Base-by-base conservation (phyloP, 768 basidiomycete species). In the Amanita rimosa region DNA sequence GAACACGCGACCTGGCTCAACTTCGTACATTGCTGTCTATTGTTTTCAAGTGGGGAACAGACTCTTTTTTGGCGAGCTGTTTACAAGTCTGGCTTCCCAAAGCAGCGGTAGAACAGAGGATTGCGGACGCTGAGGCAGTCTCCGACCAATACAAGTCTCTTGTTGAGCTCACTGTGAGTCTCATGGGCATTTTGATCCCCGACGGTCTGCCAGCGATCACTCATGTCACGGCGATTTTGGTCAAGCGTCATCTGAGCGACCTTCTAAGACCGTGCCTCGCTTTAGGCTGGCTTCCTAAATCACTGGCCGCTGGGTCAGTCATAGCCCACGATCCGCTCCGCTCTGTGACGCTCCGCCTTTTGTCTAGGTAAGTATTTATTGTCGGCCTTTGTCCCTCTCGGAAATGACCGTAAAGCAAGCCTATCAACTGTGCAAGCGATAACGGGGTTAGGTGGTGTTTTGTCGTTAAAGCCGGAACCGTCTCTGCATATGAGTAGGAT, bases 221-320 rank as follows among this genome's bases (percentile, higher is more conserved):
- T 1, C 61, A 76, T 33, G 78, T 91, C 50, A 73, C 83, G 1
- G 72, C 74, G 1, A 66, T 81, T 5, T 61, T 89, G 8, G 60
- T 81, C 39, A 71, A 72, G 43, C 64, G 63, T 21, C 79, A 89
- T 57, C 56, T 75, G 2, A 59, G 70, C 3, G 80, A 83, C 52
- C 56, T 89, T 10, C 64, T 90, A 7, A 70, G 66, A 38, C 76
- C 82, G 7, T 70, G 77, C 26, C 69, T 89, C 5, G 62, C 75
- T 7, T 64, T 91, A 6, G 88, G 83, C 1, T 91, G 87, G 87
- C 67, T 86, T 6, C 84, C 83, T 4, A 78, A 74, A 56, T 64
- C 70, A 0, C 58, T 72, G 7, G 61, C 67, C 5, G 61, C 60
- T 0, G 67, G 71, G 11, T 53, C 64, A 0, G 57, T 64, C 26